These are phyloP conservation scores for Tieghemiomyces parasiticus DNA, from an alignment of 192 early-diverging fungal species.

Conservation along the genomic window DNA sequence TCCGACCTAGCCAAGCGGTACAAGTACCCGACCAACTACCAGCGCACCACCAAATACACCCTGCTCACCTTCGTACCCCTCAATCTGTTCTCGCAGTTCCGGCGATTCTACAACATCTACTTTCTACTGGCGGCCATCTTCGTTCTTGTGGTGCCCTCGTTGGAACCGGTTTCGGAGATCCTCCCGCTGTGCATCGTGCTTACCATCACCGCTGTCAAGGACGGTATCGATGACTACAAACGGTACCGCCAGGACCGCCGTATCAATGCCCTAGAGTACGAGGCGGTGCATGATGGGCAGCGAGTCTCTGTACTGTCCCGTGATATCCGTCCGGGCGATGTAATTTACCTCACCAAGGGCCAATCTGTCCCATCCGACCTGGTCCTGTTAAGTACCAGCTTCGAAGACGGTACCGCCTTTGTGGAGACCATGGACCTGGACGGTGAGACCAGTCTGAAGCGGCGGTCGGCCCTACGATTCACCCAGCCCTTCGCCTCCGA, in stretches of 20 bases:
- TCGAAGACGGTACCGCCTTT: slow-evolving; percentile 61
- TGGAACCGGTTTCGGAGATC: slow-evolving; percentile 45
- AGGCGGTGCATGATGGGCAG: not conserved
- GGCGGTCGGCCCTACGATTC: slow-evolving; percentile 48
- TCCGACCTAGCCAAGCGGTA: slow-evolving; percentile 13
- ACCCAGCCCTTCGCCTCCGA: slow-evolving; percentile 35
- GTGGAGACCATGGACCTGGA: slow-evolving; percentile 79
- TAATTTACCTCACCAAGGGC: slow-evolving; percentile 56
- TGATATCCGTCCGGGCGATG: slow-evolving; percentile 62
- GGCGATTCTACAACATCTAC: slow-evolving; percentile 43
- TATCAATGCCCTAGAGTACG: slow-evolving; percentile 41
- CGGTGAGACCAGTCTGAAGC: slow-evolving; percentile 84
- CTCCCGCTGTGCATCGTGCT: slow-evolving; percentile 74
- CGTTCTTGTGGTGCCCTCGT: slow-evolving; percentile 10
- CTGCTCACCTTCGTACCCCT: slow-evolving; percentile 22
- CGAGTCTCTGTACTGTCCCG: slow-evolving; percentile 21
- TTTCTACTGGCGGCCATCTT: slow-evolving; percentile 55
- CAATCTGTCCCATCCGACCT: slow-evolving; percentile 74
- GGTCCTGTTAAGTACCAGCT: slow-evolving; percentile 50
- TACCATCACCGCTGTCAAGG: slow-evolving; percentile 66
- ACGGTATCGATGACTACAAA: slow-evolving; percentile 77
- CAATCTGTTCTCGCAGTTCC: slow-evolving; percentile 32
- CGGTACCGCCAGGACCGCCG: slow-evolving; percentile 67
- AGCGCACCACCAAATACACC: slow-evolving; percentile 31
- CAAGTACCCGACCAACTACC: slow-evolving; percentile 31